Conservation (phyloP, 2,329 filamentous ascomycete genomes). For the Clonostachys byssicola region DNA sequence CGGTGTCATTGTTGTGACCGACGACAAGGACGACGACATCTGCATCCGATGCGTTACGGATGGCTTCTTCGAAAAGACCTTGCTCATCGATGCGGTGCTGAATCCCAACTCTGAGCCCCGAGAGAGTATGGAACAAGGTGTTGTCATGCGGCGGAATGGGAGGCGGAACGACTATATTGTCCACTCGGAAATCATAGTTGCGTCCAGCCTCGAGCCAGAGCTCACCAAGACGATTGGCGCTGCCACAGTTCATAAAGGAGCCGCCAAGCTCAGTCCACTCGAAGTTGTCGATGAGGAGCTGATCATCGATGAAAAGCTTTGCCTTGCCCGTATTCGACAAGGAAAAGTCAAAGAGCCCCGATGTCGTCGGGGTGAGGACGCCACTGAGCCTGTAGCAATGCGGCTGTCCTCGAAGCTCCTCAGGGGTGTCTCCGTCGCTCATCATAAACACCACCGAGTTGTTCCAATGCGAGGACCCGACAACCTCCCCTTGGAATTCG, state of each 20-base stretch:
- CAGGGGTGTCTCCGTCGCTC: constrained; percentile 46
- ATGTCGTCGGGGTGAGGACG: constrained; percentile 50
- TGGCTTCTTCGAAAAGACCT: neutral
- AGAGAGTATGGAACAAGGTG: constrained; percentile 12
- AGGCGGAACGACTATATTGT: constrained; percentile 9
- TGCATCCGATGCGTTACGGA: neutral
- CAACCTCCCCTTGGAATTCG: constrained; percentile 5
- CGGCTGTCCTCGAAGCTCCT: constrained; percentile 13
- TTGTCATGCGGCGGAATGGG: constrained; percentile 11
- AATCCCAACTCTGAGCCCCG: constrained; percentile 9
- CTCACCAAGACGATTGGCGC: constrained; percentile 4
- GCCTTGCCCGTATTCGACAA: constrained; percentile 65
- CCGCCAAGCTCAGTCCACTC: constrained; percentile 64
- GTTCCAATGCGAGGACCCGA: constrained; percentile 7
- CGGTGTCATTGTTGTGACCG: neutral
- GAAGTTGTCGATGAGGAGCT: constrained; percentile 60
- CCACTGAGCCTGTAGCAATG: constrained; percentile 39
- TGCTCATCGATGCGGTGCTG: neutral
- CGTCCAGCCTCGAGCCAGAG: constrained; percentile 4
- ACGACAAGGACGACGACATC: constrained; percentile 2
- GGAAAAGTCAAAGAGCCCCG: constrained; percentile 60
- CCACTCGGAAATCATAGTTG: constrained; percentile 6
- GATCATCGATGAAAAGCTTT: constrained; percentile 53
- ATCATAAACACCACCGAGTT: constrained; percentile 10
- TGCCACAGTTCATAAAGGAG: constrained; percentile 8